Evolutionary conservation across 805 yeast genomes (phyloP), one percentile per base, ranked within the genome.

Genomic region (Candida takata): DNA sequence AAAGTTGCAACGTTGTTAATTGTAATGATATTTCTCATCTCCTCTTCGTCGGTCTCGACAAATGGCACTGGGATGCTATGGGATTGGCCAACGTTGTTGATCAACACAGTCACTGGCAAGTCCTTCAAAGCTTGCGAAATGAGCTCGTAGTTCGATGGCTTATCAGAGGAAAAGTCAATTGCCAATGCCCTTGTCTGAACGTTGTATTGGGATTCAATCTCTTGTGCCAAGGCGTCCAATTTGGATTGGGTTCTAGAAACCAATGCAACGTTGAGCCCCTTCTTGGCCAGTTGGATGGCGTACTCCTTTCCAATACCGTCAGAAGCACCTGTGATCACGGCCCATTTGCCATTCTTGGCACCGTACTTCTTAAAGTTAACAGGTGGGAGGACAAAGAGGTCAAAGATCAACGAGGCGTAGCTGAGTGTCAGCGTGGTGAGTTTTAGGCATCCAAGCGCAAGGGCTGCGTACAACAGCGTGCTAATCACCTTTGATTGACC

Each of bases 251-350:
- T 86, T 62, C 98, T 77, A 18, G 96, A 84, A 12, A 90, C 78
- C 47, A 92, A 69, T 10, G 85, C 78, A 31, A 92, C 59, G 49
- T 87, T 88, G 58, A 88, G 81, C 2, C 95, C 95, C 45, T 72
- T 77, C 36, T 70, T 60, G 10, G 97, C 98, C 60, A 92, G 70
- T 62, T 90, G 97, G 18, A 62, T 54, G 2, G 96, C 79, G 55
- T 74, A 92, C 58, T 92, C 95, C 57, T 88, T 86, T 39, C 98
- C 98, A 53, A 92, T 82, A 24, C 98, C 98, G 57, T 92, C 97
- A 32, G 97, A 85, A 4, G 97, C 94, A 40, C 98, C 98, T 6
- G 98, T 92, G 13, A 92, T 74, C 23, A 92, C 83, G n/a, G 97
- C 96, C 90, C 96, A 92, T 27, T 73, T 67, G 19, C 81, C 82